Evolutionary conservation across 352 stramenopile genomes (phyloP), one percentile per base, ranked within the genome.

Genomic region (Pythium insidiosum): DNA sequence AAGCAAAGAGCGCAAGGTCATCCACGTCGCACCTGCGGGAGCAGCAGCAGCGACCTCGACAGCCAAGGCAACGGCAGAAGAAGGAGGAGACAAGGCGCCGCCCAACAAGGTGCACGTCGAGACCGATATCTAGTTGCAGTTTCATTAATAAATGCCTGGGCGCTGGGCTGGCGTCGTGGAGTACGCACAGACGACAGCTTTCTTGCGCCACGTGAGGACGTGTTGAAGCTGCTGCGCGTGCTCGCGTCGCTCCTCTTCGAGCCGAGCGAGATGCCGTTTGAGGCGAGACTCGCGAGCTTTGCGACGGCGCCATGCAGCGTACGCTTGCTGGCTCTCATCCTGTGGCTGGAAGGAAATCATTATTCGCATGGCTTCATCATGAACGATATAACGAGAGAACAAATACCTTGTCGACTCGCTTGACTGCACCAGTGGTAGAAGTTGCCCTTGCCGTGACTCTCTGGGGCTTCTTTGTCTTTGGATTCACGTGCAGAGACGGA

Each of bases 101-200:
- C 50, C 40, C 9, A 50, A 47, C 30, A 73, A 76, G 46, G 54
- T 70, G 0, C 53, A 76, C 47, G 52, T 54, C 5, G 60, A 82
- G 12, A 30, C 38, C 6, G 39, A 45, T 6, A 43, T 43, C 13
- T 43, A n/a, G n/a, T n/a, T n/a, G n/a, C n/a, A n/a, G n/a, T n/a
- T n/a, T n/a, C n/a, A n/a, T n/a, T n/a, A n/a, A n/a, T n/a, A n/a
- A n/a, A n/a, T n/a, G n/a, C n/a, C n/a, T n/a, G n/a, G n/a, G n/a
- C n/a, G n/a, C n/a, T n/a, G n/a, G n/a, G n/a, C n/a, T n/a, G n/a
- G n/a, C n/a, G n/a, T 76, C 6, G 67, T 82, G 5, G 73, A 87
- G 41, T 88, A 85, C 3, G 76, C 76, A 29, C 73, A 88, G 9
- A 88, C 76, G 3, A 78, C 47, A 5, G 68, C 42, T 22, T 88